These are phyloP conservation scores for Didymellaceae sp. DNA, from an alignment of 2,329 filamentous ascomycete species.

Conservation along the genomic window DNA sequence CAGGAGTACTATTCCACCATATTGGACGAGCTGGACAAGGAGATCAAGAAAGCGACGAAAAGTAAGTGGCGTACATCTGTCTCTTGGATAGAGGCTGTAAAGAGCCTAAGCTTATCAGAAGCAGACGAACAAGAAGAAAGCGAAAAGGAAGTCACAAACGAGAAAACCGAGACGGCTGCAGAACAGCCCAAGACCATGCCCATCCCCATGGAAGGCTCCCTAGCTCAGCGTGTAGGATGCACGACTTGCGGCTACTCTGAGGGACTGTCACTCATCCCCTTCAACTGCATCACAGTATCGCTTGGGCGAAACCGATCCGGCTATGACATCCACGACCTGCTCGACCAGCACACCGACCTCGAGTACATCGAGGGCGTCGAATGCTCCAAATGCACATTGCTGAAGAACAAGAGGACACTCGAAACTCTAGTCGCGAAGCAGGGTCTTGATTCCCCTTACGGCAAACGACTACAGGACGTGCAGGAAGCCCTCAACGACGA, in stretches of 20 bases:
- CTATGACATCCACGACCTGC: slow-evolving; percentile 77
- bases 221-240: slow-evolving; percentile 89
- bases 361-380: slow-evolving; percentile 89
- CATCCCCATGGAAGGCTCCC: slow-evolving; percentile 86
- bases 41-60: slow-evolving; percentile 61
- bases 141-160: slow-evolving; percentile 7
- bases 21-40: slow-evolving; percentile 82
- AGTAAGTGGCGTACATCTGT: slow-evolving; percentile 50
- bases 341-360: slow-evolving; percentile 84
- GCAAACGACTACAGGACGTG: slow-evolving; percentile 68
- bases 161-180: slow-evolving; percentile 9
- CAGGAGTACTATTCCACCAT: slow-evolving; percentile 97
- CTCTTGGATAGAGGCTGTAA: slow-evolving; percentile 41
- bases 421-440: slow-evolving; percentile 25
- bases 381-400: slow-evolving; percentile 87
- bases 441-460: slow-evolving; percentile 52
- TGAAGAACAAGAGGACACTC: slow-evolving; percentile 58
- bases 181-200: slow-evolving; percentile 48
- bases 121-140: slow-evolving; percentile 11
- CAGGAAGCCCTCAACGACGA: slow-evolving; percentile 77
- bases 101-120: slow-evolving; percentile 28
- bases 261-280: slow-evolving; percentile 86
- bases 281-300: slow-evolving; percentile 90
- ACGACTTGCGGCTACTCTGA: slow-evolving; percentile 85
- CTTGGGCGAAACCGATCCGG: slow-evolving; percentile 67